Conservation (phyloP, 2,329 filamentous ascomycete genomes). For the Albifimbria verrucaria region DNA sequence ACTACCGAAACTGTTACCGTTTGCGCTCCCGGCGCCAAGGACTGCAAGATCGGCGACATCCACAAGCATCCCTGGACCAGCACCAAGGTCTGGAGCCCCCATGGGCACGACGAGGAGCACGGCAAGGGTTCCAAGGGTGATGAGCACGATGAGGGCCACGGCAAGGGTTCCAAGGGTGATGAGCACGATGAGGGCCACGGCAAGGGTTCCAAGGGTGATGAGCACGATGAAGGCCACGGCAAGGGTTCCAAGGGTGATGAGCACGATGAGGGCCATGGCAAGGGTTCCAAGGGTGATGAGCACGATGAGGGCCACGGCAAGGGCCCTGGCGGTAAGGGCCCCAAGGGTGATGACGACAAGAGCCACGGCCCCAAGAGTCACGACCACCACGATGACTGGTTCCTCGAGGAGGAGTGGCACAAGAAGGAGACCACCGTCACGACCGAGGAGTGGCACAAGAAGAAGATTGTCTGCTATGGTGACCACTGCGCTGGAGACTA, state of each 20-base stretch:
- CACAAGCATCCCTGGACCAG: slow-evolving; percentile 5
- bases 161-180: background rate
- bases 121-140: slow-evolving; percentile 7
- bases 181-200: background rate
- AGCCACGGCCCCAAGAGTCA: too few species aligned
- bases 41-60: background rate
- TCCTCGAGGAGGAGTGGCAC: slow-evolving; percentile 7
- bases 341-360: too few species aligned
- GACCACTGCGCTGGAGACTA: slow-evolving; percentile 26
- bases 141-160: slow-evolving; percentile 1
- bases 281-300: slow-evolving; percentile 5
- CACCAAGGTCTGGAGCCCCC: background rate
- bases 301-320: slow-evolving; percentile 10
- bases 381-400: background rate
- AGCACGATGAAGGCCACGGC: background rate
- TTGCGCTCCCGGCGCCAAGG: background rate
- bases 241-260: background rate
- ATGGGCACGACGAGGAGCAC: slow-evolving; percentile 4
- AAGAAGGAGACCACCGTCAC: background rate
- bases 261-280: background rate
- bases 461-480: slow-evolving; percentile 32
- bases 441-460: slow-evolving; percentile 18
- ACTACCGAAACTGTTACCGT: background rate
- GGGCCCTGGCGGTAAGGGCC: slow-evolving; percentile 6
- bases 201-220: background rate